phyloP scores from a whole-genome alignment of 2,329 filamentous ascomycete genomes.

The Aspergillus sp. region DNA sequence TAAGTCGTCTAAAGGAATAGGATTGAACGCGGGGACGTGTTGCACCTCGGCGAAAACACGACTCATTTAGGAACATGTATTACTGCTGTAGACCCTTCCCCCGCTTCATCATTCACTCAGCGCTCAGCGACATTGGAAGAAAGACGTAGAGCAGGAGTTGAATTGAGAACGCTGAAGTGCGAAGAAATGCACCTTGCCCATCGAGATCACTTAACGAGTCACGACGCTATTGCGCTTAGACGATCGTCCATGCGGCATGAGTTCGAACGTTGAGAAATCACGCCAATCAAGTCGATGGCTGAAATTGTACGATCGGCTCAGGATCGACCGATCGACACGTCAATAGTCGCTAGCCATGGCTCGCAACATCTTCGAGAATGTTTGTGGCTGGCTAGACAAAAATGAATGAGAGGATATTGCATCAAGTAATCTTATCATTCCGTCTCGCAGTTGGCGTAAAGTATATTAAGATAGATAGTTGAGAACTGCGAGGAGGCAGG shows the following conservation, averaged over 20 bases:
- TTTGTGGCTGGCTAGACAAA: neutral
- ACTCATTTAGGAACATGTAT: neutral
- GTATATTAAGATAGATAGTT: neutral
- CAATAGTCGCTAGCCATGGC: neutral
- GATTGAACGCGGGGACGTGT: neutral
- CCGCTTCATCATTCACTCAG: neutral
- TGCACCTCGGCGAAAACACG: neutral
- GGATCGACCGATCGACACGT: conserved; percentile 5
- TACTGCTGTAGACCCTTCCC: neutral
- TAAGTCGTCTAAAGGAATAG: neutral
- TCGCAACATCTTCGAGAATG: neutral
- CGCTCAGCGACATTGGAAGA: neutral
- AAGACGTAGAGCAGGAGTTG: neutral
- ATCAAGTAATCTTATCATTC: neutral
- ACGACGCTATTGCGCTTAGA: neutral
- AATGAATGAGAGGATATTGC: neutral
- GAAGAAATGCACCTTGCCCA: neutral
- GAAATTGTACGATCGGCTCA: neutral
- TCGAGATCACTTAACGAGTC: neutral
- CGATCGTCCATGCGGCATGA: neutral
- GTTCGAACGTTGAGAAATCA: neutral
- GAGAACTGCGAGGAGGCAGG: neutral
- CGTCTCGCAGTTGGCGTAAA: neutral
- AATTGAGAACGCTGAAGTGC: neutral
- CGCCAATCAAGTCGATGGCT: neutral